These are phyloP conservation scores for Peniophora sp. DNA, from an alignment of 1,284 basidiomycete genomes.

Conservation along the genomic window DNA sequence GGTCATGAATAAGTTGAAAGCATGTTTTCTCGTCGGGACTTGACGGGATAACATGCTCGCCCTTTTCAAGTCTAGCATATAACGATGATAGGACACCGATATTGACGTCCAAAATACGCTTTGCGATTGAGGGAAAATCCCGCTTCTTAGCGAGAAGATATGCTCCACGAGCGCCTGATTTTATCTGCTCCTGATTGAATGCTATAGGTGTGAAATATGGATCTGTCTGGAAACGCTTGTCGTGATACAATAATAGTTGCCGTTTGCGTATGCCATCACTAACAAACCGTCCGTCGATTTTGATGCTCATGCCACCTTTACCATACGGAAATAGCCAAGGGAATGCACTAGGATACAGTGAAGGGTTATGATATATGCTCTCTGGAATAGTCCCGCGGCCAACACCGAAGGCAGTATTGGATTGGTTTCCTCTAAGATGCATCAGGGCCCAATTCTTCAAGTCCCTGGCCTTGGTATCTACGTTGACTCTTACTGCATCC, in stretches of 20 bases:
- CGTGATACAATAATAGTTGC: constrained; percentile 26
- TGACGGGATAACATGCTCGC: constrained; percentile 16
- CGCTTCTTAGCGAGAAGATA: constrained; percentile 20
- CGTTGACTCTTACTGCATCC: not conserved
- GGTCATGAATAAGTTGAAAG: constrained; percentile 18
- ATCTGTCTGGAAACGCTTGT: constrained; percentile 30
- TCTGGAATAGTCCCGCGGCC: too few species aligned
- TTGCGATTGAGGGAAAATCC: constrained; percentile 19
- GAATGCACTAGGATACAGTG: too few species aligned
- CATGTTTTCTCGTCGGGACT: constrained; percentile 25
- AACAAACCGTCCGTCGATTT: not conserved
- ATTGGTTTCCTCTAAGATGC: not conserved
- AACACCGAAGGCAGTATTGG: too few species aligned
- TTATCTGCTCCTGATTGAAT: constrained; percentile 32
- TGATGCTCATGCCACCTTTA: not conserved
- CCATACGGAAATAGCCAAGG: not conserved
- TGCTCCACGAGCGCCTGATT: constrained; percentile 15
- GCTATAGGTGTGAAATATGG: constrained; percentile 25
- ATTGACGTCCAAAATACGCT: constrained; percentile 19
- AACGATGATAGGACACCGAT: constrained; percentile 16
- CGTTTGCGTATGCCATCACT: constrained; percentile 13
- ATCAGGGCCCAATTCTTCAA: too few species aligned
- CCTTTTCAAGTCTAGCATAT: constrained; percentile 12
- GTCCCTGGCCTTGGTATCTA: too few species aligned
- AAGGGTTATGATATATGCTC: too few species aligned